A percentile compares a stretch with the other conserved stretches of the same genome.
phyloP scores from a whole-genome alignment of 352 stramenopile genomes.

The Globisporangium cystogenes region DNA sequence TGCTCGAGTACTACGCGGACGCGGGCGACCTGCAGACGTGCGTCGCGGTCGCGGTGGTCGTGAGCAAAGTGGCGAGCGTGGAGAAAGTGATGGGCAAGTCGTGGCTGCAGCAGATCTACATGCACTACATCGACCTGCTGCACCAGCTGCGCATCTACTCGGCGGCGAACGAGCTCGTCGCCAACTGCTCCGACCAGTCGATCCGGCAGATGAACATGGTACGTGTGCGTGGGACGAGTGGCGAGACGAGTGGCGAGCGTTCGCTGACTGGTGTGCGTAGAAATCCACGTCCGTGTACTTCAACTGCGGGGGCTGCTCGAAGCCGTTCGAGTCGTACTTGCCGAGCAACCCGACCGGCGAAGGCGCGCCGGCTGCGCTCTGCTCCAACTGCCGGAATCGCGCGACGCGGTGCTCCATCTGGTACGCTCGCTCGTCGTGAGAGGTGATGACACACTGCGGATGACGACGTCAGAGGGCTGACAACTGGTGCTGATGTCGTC shows the following conservation, averaged over 20 bases:
- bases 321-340: slow-evolving; percentile 51
- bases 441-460: background rate
- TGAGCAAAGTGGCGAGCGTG: slow-evolving; percentile 63
- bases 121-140: slow-evolving; percentile 88
- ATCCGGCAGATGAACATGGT: slow-evolving; percentile 92
- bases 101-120: slow-evolving; percentile 88
- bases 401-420: slow-evolving; percentile 84
- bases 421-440: slow-evolving; percentile 21
- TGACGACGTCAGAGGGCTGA: background rate
- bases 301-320: slow-evolving; percentile 75
- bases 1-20: slow-evolving; percentile 86
- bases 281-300: slow-evolving; percentile 88
- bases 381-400: slow-evolving; percentile 66
- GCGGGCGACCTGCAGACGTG: slow-evolving; percentile 83
- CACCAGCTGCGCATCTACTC: slow-evolving; percentile 87
- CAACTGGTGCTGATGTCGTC: background rate
- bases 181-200: slow-evolving; percentile 73
- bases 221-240: background rate
- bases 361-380: slow-evolving; percentile 35
- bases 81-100: slow-evolving; percentile 81
- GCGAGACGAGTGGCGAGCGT: too few species aligned
- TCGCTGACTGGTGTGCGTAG: slow-evolving; percentile 28
- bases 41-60: slow-evolving; percentile 69
- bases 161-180: slow-evolving; percentile 82
- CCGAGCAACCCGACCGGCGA: slow-evolving; percentile 17